Percentiles rank a stretch among this genome's conserved stretches.
Conservation (phyloP, 768 basidiomycete genomes). For the Botryobasidium botryosum region DNA sequence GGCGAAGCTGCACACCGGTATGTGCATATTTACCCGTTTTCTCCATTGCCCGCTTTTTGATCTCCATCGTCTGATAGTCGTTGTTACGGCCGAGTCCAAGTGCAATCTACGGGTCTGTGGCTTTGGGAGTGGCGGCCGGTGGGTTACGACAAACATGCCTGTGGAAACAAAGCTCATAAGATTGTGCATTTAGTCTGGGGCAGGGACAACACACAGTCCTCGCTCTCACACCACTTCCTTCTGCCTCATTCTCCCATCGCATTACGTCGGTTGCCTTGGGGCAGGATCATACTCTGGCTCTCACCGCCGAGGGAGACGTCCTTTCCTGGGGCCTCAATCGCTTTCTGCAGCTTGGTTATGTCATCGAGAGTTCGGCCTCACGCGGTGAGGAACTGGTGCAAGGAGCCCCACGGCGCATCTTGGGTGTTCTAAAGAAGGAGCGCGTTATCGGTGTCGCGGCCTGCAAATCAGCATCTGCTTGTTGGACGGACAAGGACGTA, state of each 20-base stretch:
- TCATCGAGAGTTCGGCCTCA: slow-evolving; percentile 35
- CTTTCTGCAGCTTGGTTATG: slow-evolving; percentile 78
- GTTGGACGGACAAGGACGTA: slow-evolving; percentile 59
- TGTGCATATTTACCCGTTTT: slow-evolving; percentile 8
- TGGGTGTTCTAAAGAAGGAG: slow-evolving; percentile 62
- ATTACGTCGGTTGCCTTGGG: slow-evolving; percentile 49
- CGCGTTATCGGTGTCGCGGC: slow-evolving; percentile 68
- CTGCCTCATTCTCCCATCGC: slow-evolving; percentile 2
- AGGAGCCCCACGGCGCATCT: slow-evolving; percentile 51
- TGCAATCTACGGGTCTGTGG: slow-evolving; percentile 77
- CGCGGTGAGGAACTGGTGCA: slow-evolving; percentile 59
- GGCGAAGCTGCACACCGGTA: slow-evolving; percentile 81
- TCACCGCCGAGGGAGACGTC: slow-evolving; percentile 69
- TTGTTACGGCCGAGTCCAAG: slow-evolving; percentile 55
- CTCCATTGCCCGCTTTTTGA: not conserved
- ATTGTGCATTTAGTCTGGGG: not conserved
- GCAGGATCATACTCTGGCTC: slow-evolving; percentile 84
- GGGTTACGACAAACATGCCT: slow-evolving; percentile 17
- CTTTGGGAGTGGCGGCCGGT: slow-evolving; percentile 78
- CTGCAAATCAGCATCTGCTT: slow-evolving; percentile 70
- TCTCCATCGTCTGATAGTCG: slow-evolving; percentile 17
- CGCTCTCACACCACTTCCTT: not conserved
- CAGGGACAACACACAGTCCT: not conserved
- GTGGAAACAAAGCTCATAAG: too few relatives aligned
- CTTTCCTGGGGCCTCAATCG: slow-evolving; percentile 84